phyloP scores from a whole-genome alignment of 495 filamentous ascomycete species.

The Penicillium canariense region DNA sequence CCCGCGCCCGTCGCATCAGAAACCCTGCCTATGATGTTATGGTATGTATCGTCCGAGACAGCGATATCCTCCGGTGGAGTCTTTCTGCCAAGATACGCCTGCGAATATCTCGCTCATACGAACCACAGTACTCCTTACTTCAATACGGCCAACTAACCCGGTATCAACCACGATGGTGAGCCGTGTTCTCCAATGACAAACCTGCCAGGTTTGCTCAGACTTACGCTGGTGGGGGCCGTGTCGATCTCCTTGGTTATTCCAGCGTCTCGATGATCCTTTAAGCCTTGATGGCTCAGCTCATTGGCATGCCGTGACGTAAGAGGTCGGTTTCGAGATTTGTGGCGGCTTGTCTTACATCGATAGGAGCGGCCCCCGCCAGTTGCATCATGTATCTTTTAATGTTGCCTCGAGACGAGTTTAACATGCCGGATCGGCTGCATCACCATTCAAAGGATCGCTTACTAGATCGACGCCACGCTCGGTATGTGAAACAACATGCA shows the following conservation, averaged over 20 bases:
- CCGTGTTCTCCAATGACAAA: background rate
- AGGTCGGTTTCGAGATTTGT: background rate
- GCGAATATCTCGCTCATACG: background rate
- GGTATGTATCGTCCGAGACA: background rate
- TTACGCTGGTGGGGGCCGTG: background rate
- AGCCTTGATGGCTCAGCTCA: background rate
- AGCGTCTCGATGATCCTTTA: conserved; percentile 2
- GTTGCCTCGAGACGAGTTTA: background rate
- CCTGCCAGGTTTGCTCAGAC: background rate
- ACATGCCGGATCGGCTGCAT: background rate
- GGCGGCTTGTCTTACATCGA: background rate
- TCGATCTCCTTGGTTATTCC: conserved; percentile 15
- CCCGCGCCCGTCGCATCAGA: background rate
- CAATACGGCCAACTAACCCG: background rate
- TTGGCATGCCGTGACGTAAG: conserved; percentile 3
- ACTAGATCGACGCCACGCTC: too few species aligned
- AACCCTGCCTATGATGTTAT: conserved; percentile 5
- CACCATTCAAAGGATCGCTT: too few species aligned
- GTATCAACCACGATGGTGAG: background rate
- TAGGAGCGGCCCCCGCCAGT: background rate
- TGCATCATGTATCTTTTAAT: background rate
- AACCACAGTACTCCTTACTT: background rate
- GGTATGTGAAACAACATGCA: background rate
- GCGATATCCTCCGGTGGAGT: conserved; percentile 1
- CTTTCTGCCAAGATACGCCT: conserved; percentile 2